Evolutionary conservation across 768 basidiomycete species (phyloP).

Genomic region (Serendipita sp.): DNA sequence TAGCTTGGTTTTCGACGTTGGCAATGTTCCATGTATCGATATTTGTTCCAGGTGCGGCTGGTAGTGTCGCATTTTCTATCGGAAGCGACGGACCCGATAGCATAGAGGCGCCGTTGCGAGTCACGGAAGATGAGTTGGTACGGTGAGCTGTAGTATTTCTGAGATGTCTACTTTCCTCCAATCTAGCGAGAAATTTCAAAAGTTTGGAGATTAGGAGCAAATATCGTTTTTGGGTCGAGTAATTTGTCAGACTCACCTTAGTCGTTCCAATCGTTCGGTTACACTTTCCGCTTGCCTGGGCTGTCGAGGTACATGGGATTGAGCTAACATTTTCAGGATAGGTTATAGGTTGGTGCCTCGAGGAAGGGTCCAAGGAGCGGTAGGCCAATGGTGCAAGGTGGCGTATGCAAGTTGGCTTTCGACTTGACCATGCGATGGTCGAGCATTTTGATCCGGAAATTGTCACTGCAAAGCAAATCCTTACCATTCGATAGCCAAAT

Average conservation of each 20-base stretch:
- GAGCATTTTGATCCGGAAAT: no score
- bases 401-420: no score
- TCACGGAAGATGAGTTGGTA: neutral
- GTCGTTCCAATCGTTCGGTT: neutral
- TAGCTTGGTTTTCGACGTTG: neutral
- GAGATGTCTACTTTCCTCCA: neutral
- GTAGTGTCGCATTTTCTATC: neutral
- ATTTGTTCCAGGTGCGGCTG: neutral
- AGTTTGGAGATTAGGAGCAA: no score
- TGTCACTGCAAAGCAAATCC: no score
- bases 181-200: neutral
- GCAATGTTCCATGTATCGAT: neutral
- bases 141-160: neutral
- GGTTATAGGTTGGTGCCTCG: no score
- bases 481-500: no score
- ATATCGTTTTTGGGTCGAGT: neutral
- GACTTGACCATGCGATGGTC: no score
- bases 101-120: neutral
- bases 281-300: neutral
- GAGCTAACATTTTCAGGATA: no score
- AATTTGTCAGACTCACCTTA: constrained; percentile 1
- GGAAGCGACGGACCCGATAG: neutral
- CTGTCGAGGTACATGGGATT: no score
- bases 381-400: no score
- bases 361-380: no score